Conservation (phyloP, 805 yeast species). For the Zygosaccharomyces kombuchaensis region DNA sequence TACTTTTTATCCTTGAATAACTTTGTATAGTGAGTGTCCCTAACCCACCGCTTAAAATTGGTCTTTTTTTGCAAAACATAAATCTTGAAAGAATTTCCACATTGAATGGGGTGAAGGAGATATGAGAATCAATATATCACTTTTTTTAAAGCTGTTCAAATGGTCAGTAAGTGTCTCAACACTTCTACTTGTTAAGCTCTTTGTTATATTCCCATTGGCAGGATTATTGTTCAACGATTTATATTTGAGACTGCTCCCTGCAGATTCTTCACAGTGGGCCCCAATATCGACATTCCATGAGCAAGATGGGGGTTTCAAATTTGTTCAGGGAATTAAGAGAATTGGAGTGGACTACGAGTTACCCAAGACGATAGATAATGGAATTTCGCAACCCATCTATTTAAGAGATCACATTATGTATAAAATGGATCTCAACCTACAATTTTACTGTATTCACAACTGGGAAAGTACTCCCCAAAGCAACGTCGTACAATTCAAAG, state of each 20-base stretch:
- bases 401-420: slow-evolving; percentile 24
- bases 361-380: slow-evolving; percentile 22
- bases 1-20: background rate
- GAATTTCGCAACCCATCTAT: slow-evolving; percentile 22
- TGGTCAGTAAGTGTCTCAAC: slow-evolving; percentile 23
- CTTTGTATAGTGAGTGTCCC: background rate
- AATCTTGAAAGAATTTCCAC: background rate
- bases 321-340: slow-evolving; percentile 15
- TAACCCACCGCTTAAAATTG: background rate
- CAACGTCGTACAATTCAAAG: slow-evolving; percentile 6
- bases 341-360: slow-evolving; percentile 15
- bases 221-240: slow-evolving; percentile 29
- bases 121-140: slow-evolving; percentile 29
- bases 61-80: background rate
- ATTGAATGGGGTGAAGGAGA: background rate
- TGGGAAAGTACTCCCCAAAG: slow-evolving; percentile 1
- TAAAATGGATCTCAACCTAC: slow-evolving; percentile 24
- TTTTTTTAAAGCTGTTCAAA: slow-evolving; percentile 31
- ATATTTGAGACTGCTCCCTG: slow-evolving; percentile 24
- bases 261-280: slow-evolving; percentile 27
- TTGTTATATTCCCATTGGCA: slow-evolving; percentile 29
- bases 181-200: slow-evolving; percentile 20
- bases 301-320: slow-evolving; percentile 3
- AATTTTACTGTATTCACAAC: slow-evolving; percentile 21
- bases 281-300: slow-evolving; percentile 18